Percentiles rank a stretch among this genome's conserved stretches.
Evolutionary conservation across 2,329 filamentous ascomycete genomes (phyloP).

Genomic region (Fusarium tricinctum): DNA sequence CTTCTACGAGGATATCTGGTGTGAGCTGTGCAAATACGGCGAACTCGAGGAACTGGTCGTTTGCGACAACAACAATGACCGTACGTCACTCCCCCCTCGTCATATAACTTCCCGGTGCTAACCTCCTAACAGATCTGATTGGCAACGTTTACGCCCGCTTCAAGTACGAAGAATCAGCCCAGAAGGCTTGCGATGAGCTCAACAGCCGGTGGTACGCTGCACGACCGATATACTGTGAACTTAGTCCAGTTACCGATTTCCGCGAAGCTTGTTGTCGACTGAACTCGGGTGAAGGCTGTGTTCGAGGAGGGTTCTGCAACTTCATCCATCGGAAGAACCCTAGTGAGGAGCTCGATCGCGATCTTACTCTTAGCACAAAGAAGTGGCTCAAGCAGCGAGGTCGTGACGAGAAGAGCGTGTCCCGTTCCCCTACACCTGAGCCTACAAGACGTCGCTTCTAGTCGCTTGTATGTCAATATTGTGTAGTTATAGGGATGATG

Average conservation of each 20-base stretch:
- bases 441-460: constrained; percentile 80
- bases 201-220: constrained; percentile 98
- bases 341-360: constrained; percentile 86
- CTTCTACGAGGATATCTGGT: constrained; percentile 99
- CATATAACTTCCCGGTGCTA: constrained; percentile 32
- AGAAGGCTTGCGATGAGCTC: constrained; percentile 92
- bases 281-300: constrained; percentile 95
- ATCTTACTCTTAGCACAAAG: constrained; percentile 89
- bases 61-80: constrained; percentile 99
- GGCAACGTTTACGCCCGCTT: constrained; percentile 99
- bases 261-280: constrained; percentile 96
- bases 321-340: constrained; percentile 99
- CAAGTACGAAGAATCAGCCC: constrained; percentile 98
- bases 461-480: constrained; percentile 25
- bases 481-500: constrained; percentile 8
- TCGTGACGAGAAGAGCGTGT: constrained; percentile 84
- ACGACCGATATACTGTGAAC: constrained; percentile 96
- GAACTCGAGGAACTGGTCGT: constrained; percentile 98
- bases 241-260: constrained; percentile 97
- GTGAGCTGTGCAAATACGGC: constrained; percentile 99
- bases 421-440: constrained; percentile 87
- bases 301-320: constrained; percentile 97
- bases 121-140: constrained; percentile 78
- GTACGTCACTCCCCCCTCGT: constrained; percentile 63
- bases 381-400: constrained; percentile 94